Evolutionary conservation across 768 basidiomycete species (phyloP), one percentile per base, ranked within the genome.

Genomic region (Heimioporus sp.): DNA sequence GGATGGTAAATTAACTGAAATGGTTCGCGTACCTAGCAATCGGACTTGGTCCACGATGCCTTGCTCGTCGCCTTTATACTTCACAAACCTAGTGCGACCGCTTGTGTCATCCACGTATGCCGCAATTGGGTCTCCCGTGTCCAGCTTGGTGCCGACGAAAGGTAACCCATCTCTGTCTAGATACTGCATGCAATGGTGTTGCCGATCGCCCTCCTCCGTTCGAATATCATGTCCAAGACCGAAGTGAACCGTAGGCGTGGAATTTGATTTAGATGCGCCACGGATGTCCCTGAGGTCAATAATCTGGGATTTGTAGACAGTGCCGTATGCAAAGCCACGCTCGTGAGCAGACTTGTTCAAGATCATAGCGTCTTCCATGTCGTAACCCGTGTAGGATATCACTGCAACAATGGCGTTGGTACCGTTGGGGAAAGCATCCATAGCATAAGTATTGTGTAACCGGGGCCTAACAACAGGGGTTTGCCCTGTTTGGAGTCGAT

Each of bases 341-440:
- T 99, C 97, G 66, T 99, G 94, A 3, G 93, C 88, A 1, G 95
- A 98, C 73, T 99, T 99, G 72, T 99, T 99, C 46, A 99, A 75
- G 60, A 99, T 99, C 97, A 99, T 99, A 59, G 97, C 97, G 62
- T 99, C 97, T 73, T 99, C 97, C 97, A 99, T 99, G 69, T 99
- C 97, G 71, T 99, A 99, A 4, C 97, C 97, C 4, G 97, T 99
- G 67, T 99, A 99, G 1, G 97, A 99, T 62, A 99, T 98, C 65
- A 99, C 97, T n/a, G 97, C 97, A 44, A 99, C 97, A 53, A 99
- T 78, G 17, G 97, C 97, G 69, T 99, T 99, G 41, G 90, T 98
- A 15, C 97, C 97, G 62, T 95, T 98, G 2, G 97, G 97, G 80
- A 94, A 99, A 31, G 90, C 83, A 71, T 99, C 97, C 90, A 99